Base-by-base conservation (phyloP, 2,329 filamentous ascomycete genomes). In the Monilinia fructigena region DNA sequence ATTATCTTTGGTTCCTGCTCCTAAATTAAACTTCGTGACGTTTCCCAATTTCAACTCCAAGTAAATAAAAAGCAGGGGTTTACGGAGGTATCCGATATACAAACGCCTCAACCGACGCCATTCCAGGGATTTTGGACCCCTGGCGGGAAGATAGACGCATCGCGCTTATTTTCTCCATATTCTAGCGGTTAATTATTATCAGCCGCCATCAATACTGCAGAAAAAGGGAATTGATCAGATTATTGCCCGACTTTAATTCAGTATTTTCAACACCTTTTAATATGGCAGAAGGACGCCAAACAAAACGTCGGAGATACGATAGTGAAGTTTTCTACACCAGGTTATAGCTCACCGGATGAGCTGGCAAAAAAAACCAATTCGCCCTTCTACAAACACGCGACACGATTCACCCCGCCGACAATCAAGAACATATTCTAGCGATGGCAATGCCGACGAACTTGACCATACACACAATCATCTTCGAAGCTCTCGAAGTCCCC, bases 301-400 rank as follows among this genome's bases (percentile, higher is more conserved):
- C 74, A 14, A 55, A 62, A 55, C 68, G 74, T n/a, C 70, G 74
- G 35, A 66, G 73, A 45, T 75, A 75, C 60, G 80, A 79, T 65
- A 80, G 77, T 70, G 73, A 75, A 61, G 76, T 75, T 61, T 61
- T 77, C 78, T 72, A 78, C 78, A 11, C 77, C 78, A 12, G 76
- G 76, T 47, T 80, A 81, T 72, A 79, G 78, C 67, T 81, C 79
- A 45, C 80, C 83, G 10, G 82, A 84, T 68, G 81, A 83, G 64
- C 63, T 72, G 42, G 70, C 50, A 28, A 70, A 71, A 71, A 10
- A 55, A 75, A 75, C 42, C 76, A 71, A 68, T 78, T 63, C 71
- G 71, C 59, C 71, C 72, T 45, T 80, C 70, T 72, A 76, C 66
- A 28, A 69, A 58, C 35, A 54, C 63, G n/a, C 70, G 69, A 16